These are phyloP conservation scores for Fusarium haematococcum DNA, from an alignment of 2,329 filamentous ascomycete genomes.

Conservation along the genomic window DNA sequence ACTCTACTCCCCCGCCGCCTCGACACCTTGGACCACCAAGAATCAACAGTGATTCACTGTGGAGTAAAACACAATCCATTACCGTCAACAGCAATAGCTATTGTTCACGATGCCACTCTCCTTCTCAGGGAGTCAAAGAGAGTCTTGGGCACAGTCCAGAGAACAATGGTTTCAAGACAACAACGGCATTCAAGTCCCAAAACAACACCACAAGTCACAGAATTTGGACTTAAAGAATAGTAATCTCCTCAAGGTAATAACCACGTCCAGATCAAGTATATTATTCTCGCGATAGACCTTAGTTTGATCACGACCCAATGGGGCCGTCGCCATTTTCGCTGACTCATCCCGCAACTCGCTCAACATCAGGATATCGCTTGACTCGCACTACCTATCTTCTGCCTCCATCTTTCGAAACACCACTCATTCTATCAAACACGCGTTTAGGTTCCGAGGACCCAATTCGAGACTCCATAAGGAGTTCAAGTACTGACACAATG, in stretches of 20 bases:
- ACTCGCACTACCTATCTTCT: not conserved
- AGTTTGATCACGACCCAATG: constrained; percentile 33
- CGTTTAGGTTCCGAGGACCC: not conserved
- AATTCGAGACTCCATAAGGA: not conserved
- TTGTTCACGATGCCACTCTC: not conserved
- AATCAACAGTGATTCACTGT: not conserved
- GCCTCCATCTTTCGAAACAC: not conserved
- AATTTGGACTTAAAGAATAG: not conserved
- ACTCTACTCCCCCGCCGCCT: not conserved
- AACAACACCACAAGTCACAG: not conserved
- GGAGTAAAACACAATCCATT: too few species aligned
- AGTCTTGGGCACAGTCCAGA: not conserved
- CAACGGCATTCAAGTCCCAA: not conserved
- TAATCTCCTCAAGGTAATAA: not conserved
- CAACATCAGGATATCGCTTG: constrained; percentile 2
- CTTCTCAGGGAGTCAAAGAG: not conserved
- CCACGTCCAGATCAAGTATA: not conserved
- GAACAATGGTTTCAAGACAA: not conserved
- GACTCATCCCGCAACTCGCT: constrained; percentile 42
- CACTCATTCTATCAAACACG: not conserved
- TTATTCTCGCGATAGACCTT: not conserved
- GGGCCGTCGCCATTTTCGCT: constrained; percentile 29
- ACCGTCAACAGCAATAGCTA: not conserved
- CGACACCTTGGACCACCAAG: not conserved
- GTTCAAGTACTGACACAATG: constrained; percentile 19